These are phyloP conservation scores for Debaryomycetaceae sp. DNA, from an alignment of 1,139 yeast genomes.

Conservation along the genomic window DNA sequence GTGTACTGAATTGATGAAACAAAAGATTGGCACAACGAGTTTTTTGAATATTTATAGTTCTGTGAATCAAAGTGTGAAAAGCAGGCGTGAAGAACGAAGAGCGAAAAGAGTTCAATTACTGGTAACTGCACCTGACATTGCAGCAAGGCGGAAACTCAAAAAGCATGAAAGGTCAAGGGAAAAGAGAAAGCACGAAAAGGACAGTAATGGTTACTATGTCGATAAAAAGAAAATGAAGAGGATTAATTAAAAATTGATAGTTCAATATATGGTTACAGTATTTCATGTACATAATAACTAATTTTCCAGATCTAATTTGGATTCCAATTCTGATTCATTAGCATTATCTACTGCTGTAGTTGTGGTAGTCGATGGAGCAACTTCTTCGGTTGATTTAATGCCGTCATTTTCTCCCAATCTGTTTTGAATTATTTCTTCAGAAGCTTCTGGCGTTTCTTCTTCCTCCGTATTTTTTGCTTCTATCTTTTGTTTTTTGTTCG, in stretches of 20 bases:
- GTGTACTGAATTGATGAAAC: slow-evolving; percentile 65
- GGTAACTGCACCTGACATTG: slow-evolving; percentile 73
- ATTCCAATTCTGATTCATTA: background rate
- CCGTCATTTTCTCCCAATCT: slow-evolving; percentile 1
- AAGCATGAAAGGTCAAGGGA: slow-evolving; percentile 76
- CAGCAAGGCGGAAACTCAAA: slow-evolving; percentile 72
- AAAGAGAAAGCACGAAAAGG: slow-evolving; percentile 70
- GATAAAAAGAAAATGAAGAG: slow-evolving; percentile 47
- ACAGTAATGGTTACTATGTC: slow-evolving; percentile 73
- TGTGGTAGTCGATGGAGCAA: background rate
- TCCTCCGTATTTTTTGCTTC: slow-evolving; percentile 7
- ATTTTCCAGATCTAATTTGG: background rate
- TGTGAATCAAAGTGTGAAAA: slow-evolving; percentile 58
- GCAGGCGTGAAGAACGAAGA: slow-evolving; percentile 72
- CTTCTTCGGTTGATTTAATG: slow-evolving; percentile 6
- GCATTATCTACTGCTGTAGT: background rate
- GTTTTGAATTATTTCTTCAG: slow-evolving; percentile 14
- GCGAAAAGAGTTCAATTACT: slow-evolving; percentile 76
- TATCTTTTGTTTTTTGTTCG: slow-evolving; percentile 13
- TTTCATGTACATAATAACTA: background rate
- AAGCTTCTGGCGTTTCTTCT: slow-evolving; percentile 2
- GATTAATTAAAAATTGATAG: slow-evolving; percentile 2
- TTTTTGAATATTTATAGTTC: slow-evolving; percentile 63
- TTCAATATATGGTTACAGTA: background rate
- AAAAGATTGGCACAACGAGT: slow-evolving; percentile 68